phyloP scores from a whole-genome alignment of 192 early-diverging fungal genomes.

The Polychytrium aggregatum region DNA sequence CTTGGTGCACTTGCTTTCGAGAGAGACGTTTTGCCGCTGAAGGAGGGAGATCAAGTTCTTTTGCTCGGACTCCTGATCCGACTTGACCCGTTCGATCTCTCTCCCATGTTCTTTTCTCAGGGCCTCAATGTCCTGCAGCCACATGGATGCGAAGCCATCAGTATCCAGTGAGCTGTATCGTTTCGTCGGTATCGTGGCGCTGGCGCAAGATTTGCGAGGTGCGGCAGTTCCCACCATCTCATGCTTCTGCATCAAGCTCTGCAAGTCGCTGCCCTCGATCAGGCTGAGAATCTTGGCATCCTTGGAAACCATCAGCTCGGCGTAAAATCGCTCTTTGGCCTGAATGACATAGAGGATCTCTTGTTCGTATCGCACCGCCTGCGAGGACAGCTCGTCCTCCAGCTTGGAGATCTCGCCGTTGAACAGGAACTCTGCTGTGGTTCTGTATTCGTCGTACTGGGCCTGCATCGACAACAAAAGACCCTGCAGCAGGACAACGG shows the following conservation, averaged over 20 bases:
- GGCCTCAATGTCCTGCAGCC: slow-evolving; percentile 40
- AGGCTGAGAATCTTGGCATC: slow-evolving; percentile 56
- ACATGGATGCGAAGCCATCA: slow-evolving; percentile 1
- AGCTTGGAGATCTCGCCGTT: slow-evolving; percentile 42
- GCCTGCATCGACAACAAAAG: slow-evolving; percentile 42
- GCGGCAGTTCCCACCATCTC: slow-evolving; percentile 29
- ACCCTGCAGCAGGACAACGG: slow-evolving; percentile 14
- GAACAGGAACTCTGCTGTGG: slow-evolving; percentile 43
- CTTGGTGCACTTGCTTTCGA: slow-evolving; percentile 51
- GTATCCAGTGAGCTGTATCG: too few relatives aligned
- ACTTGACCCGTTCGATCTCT: slow-evolving; percentile 48
- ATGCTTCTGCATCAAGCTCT: slow-evolving; percentile 50
- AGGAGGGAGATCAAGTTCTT: slow-evolving; percentile 43
- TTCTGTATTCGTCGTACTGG: slow-evolving; percentile 50
- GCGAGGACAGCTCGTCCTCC: slow-evolving; percentile 44
- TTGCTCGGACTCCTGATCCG: slow-evolving; percentile 47
- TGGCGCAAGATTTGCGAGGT: too few relatives aligned
- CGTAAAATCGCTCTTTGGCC: slow-evolving; percentile 55
- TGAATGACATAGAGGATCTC: slow-evolving; percentile 55
- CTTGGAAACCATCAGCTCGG: slow-evolving; percentile 55
- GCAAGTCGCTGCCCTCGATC: slow-evolving; percentile 48
- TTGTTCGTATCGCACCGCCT: slow-evolving; percentile 43
- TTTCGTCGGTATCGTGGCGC: too few relatives aligned
- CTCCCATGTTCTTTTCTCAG: slow-evolving; percentile 44
- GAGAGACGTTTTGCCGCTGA: slow-evolving; percentile 43